These are phyloP conservation scores for Lobosporangium transversale DNA, from an alignment of 192 early-diverging fungal genomes.

Conservation along the genomic window DNA sequence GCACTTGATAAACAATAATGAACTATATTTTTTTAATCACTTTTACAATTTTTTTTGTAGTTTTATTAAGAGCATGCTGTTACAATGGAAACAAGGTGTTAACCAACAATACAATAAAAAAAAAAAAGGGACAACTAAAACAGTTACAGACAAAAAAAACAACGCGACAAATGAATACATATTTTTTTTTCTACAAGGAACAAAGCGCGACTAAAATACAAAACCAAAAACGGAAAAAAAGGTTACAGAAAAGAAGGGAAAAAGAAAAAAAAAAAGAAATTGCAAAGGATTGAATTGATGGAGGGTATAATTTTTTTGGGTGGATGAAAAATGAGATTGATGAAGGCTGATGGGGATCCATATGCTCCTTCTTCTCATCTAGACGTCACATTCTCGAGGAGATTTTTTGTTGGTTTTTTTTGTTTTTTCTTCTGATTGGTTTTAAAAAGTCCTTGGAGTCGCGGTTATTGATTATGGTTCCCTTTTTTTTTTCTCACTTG, in stretches of 20 bases:
- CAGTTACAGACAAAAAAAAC: no score
- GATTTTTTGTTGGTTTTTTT: no score
- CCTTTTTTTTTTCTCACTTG: not conserved
- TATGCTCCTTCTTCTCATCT: no score
- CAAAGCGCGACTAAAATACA: not conserved
- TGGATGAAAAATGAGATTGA: not conserved
- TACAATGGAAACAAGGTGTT: not conserved
- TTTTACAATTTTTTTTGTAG: no score
- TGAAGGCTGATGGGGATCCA: not conserved
- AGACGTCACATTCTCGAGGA: no score
- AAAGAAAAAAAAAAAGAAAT: not conserved
- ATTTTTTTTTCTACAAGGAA: no score
- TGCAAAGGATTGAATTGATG: not conserved
- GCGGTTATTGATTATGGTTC: no score
- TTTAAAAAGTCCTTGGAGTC: no score
- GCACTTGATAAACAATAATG: no score
- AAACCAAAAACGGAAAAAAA: not conserved
- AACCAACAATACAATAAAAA: not conserved
- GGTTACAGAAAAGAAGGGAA: not conserved
- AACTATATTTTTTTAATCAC: no score
- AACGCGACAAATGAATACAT: no score
- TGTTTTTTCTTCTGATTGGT: no score
- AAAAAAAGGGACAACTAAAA: not conserved
- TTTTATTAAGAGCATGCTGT: not conserved
- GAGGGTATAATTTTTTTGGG: constrained; percentile 2